A percentile compares a stretch with the other conserved stretches of the same genome.
phyloP scores from a whole-genome alignment of 305 asterid genomes.

The Solanum hybrid region DNA sequence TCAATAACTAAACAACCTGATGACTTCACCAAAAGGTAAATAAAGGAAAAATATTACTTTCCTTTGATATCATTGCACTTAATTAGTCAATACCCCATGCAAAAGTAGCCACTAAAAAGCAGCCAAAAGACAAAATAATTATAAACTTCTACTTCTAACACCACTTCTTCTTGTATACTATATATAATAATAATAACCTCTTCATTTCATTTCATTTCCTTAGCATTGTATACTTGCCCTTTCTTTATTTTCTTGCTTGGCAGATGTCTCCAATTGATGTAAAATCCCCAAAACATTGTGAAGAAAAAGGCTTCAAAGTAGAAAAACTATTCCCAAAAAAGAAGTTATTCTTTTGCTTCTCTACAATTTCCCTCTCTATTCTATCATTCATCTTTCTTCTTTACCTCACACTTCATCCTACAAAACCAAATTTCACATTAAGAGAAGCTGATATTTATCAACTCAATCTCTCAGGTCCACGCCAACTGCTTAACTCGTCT shows the following conservation, averaged over 20 bases:
- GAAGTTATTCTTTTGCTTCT: constrained; percentile 33
- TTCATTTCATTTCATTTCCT: not conserved
- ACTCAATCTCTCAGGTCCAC: constrained; percentile 55
- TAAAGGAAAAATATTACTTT: not conserved
- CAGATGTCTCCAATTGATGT: constrained; percentile 65
- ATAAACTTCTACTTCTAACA: not conserved
- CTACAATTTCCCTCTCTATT: constrained; percentile 50
- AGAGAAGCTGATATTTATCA: constrained; percentile 56
- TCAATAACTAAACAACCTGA: not conserved
- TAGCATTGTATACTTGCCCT: constrained; percentile 12
- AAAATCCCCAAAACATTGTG: constrained; percentile 84
- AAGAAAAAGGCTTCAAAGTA: constrained; percentile 27
- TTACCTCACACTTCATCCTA: constrained; percentile 72
- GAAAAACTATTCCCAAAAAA: constrained; percentile 33
- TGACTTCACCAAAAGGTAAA: not conserved
- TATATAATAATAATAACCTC: not conserved
- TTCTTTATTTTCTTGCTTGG: not conserved
- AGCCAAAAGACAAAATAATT: constrained; percentile 19
- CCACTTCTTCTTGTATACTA: not conserved
- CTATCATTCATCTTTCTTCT: constrained; percentile 57
- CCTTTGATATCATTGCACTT: not conserved
- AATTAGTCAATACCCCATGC: not conserved
- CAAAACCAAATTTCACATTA: constrained; percentile 66
- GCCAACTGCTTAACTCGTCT: constrained; percentile 63
- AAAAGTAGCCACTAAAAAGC: too few species aligned